A percentile compares a stretch with the other conserved stretches of the same genome.
phyloP scores from a whole-genome alignment of 2,329 filamentous ascomycete genomes.

The Venturia aucupariae region DNA sequence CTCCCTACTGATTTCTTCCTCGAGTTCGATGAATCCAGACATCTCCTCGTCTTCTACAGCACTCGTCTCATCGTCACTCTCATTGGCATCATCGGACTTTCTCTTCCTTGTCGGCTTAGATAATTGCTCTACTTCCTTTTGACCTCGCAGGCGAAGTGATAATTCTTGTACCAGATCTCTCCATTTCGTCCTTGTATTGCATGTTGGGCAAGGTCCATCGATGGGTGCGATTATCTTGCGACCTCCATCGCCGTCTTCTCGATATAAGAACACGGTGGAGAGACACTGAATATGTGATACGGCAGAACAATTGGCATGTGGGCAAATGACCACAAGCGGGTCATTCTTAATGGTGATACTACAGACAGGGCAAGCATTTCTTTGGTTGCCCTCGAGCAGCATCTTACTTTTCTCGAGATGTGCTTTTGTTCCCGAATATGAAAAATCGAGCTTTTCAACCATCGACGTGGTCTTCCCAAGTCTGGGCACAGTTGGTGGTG shows the following conservation, averaged over 20 bases:
- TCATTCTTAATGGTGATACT: conserved; percentile 27
- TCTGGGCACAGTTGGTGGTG: background rate
- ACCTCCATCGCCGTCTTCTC: conserved; percentile 23
- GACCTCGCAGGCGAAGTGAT: conserved; percentile 61
- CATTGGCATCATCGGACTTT: conserved; percentile 22
- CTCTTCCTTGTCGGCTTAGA: conserved; percentile 44
- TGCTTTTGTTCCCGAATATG: conserved; percentile 33
- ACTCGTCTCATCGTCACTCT: conserved; percentile 10
- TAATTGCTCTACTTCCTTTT: conserved; percentile 60
- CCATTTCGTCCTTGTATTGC: conserved; percentile 57
- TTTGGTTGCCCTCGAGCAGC: conserved; percentile 30
- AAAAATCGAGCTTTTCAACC: conserved; percentile 41
- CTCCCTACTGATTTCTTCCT: conserved; percentile 7
- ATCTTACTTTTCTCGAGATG: conserved; percentile 8
- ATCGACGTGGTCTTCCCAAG: conserved; percentile 18
- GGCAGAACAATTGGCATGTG: conserved; percentile 37
- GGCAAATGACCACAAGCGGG: conserved; percentile 38
- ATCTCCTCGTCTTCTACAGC: background rate
- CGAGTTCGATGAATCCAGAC: conserved; percentile 2
- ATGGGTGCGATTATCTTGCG: conserved; percentile 50
- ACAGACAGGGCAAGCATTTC: conserved; percentile 43
- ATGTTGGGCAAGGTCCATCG: conserved; percentile 62
- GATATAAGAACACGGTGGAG: conserved; percentile 40
- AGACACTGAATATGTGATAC: conserved; percentile 49
- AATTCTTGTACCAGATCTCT: conserved; percentile 72